Evolutionary conservation across 495 filamentous ascomycete species (phyloP).

Genomic region (Penicillium egyptiacum): DNA sequence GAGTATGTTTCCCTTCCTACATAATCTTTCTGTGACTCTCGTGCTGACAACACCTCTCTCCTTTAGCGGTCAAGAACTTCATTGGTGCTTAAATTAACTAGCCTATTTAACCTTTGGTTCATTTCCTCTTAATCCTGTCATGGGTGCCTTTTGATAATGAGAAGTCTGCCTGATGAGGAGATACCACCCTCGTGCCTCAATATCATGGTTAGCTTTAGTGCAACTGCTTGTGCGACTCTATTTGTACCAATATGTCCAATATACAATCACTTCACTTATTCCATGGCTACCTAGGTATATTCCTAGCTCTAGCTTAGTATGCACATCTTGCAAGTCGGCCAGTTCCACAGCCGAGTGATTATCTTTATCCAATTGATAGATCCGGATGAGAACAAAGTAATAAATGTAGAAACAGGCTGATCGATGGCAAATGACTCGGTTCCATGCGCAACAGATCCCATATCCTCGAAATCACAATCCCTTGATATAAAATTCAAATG

Average conservation of each 20-base stretch:
- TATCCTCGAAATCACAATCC: slow-evolving; percentile 1
- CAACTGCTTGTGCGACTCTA: slow-evolving; percentile 5
- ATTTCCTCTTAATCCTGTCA: background rate
- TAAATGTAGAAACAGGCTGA: background rate
- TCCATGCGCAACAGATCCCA: background rate
- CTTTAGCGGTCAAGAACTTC: slow-evolving; percentile 68
- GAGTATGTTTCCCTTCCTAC: slow-evolving; percentile 49
- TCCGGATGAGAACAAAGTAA: background rate
- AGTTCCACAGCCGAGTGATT: background rate
- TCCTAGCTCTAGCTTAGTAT: no score
- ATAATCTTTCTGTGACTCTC: background rate
- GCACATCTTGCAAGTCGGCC: no score
- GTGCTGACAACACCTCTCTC: slow-evolving; percentile 17
- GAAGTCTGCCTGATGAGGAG: background rate
- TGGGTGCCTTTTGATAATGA: background rate
- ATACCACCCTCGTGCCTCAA: background rate
- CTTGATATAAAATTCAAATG: background rate
- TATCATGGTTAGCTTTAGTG: slow-evolving; percentile 1
- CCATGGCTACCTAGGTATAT: background rate
- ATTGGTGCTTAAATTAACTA: slow-evolving; percentile 59
- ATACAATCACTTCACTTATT: slow-evolving; percentile 11
- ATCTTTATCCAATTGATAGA: background rate
- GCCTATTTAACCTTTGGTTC: background rate
- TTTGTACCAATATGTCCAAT: slow-evolving; percentile 12
- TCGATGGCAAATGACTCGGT: background rate